Evolutionary conservation across 441 rosid genomes (phyloP).

Genomic region (Populus hybrid): DNA sequence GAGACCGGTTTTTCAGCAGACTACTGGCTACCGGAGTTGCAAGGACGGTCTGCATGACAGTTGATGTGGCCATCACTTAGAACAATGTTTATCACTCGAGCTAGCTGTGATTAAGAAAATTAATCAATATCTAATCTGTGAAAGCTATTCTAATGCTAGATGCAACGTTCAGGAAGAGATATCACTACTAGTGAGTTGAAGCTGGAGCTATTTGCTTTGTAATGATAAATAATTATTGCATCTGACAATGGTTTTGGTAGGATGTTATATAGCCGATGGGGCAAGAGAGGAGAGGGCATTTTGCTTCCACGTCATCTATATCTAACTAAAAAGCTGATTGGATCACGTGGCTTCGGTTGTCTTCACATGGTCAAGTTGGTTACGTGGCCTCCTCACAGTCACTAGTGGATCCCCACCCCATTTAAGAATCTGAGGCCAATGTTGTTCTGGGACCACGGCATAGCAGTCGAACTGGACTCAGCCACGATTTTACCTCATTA

Average conservation of each 20-base stretch:
- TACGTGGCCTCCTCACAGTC: constrained; percentile 26
- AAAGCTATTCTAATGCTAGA: neutral
- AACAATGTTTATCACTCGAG: neutral
- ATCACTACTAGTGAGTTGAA: neutral
- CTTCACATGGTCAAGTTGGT: constrained; percentile 14
- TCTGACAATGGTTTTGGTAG: neutral
- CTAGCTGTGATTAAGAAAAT: neutral
- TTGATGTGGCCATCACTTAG: constrained; percentile 34
- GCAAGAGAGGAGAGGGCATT: too few relatives aligned
- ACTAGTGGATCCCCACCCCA: neutral
- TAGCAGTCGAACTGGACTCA: neutral
- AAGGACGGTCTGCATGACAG: constrained; percentile 38
- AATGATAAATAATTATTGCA: neutral
- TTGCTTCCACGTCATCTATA: too few relatives aligned
- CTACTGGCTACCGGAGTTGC: constrained; percentile 23
- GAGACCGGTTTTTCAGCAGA: constrained; percentile 1
- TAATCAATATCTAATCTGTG: neutral
- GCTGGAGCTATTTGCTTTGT: neutral
- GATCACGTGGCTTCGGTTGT: constrained; percentile 26
- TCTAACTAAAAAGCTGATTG: too few relatives aligned
- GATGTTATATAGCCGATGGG: too few relatives aligned
- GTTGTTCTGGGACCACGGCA: neutral
- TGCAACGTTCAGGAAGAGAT: neutral
- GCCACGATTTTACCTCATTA: neutral
- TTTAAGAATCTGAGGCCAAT: constrained; percentile 10